Evolutionary conservation across 164 flowering plant species (phyloP).

Genomic region (Kalanchoe fedtschenkoi): DNA sequence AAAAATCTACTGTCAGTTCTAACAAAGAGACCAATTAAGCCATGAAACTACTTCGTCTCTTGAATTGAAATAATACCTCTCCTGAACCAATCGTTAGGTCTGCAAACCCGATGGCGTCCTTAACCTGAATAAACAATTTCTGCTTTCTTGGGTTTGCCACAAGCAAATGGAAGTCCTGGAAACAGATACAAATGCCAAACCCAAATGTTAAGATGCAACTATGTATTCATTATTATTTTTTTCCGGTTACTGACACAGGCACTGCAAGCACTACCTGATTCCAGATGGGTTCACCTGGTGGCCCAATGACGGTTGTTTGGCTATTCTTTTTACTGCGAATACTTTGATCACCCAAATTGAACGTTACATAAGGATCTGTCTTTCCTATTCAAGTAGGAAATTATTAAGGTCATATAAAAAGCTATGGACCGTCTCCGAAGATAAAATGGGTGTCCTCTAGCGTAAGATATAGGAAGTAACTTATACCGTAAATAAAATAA

Average conservation of each 20-base stretch:
- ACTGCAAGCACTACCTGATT: constrained; percentile 58
- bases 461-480: neutral
- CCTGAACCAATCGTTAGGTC: constrained; percentile 66
- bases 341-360: constrained; percentile 74
- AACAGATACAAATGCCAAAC: constrained; percentile 4
- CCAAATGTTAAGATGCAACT: neutral
- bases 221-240: neutral
- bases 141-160: constrained; percentile 74
- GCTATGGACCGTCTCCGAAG: neutral
- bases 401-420: neutral
- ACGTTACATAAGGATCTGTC: constrained; percentile 88
- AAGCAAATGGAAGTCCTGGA: constrained; percentile 88
- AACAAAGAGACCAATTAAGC: neutral
- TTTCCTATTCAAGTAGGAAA: constrained; percentile 42
- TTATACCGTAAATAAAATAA: constrained; percentile 62
- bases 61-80: constrained; percentile 42
- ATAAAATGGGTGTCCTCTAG: neutral
- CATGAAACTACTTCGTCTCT: no score
- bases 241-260: neutral
- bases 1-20: neutral
- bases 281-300: constrained; percentile 97
- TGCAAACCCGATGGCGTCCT: constrained; percentile 70
- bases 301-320: constrained; percentile 91
- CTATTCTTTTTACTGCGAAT: constrained; percentile 94
- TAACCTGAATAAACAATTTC: constrained; percentile 60